Evolutionary conservation across 805 yeast genomes (phyloP).

Genomic region (Starmerella geochares): DNA sequence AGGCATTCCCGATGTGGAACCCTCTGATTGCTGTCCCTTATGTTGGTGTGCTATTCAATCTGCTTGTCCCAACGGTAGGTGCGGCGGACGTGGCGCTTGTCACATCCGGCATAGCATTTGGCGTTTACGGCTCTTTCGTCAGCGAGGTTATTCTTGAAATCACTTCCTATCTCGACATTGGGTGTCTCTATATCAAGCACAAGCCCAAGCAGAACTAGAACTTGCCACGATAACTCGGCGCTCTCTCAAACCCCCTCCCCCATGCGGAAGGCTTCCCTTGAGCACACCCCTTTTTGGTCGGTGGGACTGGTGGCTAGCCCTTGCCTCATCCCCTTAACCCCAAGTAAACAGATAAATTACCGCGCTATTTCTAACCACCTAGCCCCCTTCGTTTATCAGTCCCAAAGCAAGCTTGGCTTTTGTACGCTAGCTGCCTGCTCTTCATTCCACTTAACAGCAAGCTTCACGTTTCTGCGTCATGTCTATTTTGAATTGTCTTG

Average conservation of each 20-base stretch:
- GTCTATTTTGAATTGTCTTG: background rate
- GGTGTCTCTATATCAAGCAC: conserved; percentile 63
- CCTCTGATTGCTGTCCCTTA: conserved; percentile 47
- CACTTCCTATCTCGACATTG: conserved; percentile 71
- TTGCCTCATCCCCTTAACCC: background rate
- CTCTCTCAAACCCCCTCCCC: too few relatives aligned
- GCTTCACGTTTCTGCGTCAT: too few relatives aligned
- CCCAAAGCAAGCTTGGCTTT: too few relatives aligned
- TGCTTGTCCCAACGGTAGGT: conserved; percentile 51
- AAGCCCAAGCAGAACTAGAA: background rate
- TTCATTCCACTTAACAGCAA: too few relatives aligned
- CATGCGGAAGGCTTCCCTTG: too few relatives aligned
- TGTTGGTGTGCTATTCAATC: conserved; percentile 57
- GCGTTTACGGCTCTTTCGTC: conserved; percentile 54
- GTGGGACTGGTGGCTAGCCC: background rate
- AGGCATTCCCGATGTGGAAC: conserved; percentile 59
- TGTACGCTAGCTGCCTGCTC: too few relatives aligned
- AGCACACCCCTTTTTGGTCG: background rate
- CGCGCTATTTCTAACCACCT: background rate
- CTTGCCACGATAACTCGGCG: too few relatives aligned
- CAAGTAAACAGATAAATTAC: background rate
- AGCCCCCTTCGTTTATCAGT: background rate
- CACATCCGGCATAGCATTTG: conserved; percentile 59
- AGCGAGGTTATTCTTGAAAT: conserved; percentile 68
- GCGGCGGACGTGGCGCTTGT: conserved; percentile 37